Percentiles rank a stretch among this genome's conserved stretches.
Evolutionary conservation across 192 early-diverging fungal genomes (phyloP).

Genomic region (Gamsiella multidivaricata): DNA sequence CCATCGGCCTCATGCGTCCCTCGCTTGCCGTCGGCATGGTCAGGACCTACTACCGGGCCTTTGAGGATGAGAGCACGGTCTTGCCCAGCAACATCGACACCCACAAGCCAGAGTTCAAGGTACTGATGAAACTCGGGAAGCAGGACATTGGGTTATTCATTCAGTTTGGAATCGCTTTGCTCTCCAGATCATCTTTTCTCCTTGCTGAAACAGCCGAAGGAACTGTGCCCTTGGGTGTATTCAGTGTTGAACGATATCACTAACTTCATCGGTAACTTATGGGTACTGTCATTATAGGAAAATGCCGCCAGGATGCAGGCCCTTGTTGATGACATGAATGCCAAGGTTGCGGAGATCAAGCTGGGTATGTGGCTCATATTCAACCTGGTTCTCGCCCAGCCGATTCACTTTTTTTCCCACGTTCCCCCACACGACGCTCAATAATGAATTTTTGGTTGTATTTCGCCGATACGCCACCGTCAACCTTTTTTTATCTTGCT

Average conservation of each 20-base stretch:
- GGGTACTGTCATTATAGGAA: slow-evolving; percentile 65
- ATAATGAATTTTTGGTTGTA: background rate
- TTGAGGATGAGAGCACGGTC: slow-evolving; percentile 66
- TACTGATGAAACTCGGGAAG: slow-evolving; percentile 25
- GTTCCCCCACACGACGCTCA: background rate
- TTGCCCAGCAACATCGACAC: slow-evolving; percentile 79
- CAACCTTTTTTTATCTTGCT: too few relatives aligned
- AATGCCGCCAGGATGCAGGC: slow-evolving; percentile 76
- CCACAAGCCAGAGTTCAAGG: slow-evolving; percentile 78
- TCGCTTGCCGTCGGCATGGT: slow-evolving; percentile 45
- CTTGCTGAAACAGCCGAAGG: too few relatives aligned
- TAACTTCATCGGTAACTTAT: too few relatives aligned
- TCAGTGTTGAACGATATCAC: too few relatives aligned
- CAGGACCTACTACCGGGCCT: slow-evolving; percentile 47
- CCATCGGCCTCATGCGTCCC: slow-evolving; percentile 41
- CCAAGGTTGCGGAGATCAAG: slow-evolving; percentile 75
- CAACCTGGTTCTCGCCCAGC: background rate
- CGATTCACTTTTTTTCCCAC: slow-evolving; percentile 1
- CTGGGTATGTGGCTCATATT: slow-evolving; percentile 65
- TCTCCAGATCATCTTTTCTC: too few relatives aligned
- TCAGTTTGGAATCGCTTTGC: background rate
- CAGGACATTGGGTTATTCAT: background rate
- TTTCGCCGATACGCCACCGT: background rate
- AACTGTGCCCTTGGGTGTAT: too few relatives aligned
- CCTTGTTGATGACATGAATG: slow-evolving; percentile 73